Evolutionary conservation across 208 protist species (phyloP), one percentile per base, ranked within the genome.

Genomic region (Wallacemonas collosoma): DNA sequence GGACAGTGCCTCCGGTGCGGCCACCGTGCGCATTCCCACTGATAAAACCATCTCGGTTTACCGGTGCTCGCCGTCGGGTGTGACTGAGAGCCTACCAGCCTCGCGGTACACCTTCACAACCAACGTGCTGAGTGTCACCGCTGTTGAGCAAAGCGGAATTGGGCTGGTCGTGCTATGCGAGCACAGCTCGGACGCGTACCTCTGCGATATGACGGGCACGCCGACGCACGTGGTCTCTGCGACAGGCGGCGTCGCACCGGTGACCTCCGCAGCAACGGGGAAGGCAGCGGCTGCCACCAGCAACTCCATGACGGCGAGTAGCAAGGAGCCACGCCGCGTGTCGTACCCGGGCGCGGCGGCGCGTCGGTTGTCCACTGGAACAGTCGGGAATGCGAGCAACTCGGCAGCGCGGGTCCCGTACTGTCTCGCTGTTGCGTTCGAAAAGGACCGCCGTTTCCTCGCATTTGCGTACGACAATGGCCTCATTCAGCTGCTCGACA

Each of bases 401-500:
- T n/a, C 26, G 6, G 41, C 9, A 5, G 36, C 60, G 50, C 40
- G 41, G 11, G 7, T n/a, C 51, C 69, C 69, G 17, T 44, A 67
- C 45, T 73, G 58, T 48, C 14, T 73, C 38, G 15, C 39, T 17
- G 57, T 65, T 9, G 6, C 39, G 8, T 47, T 71, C 6, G 66
- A 71, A 41, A 4, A 47, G 66, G 71, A 69, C n/a, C 7, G 64
- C 15, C 78, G 78, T 8, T 86, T 81, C 54, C 55, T 91, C 12
- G 80, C 75, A 1, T 55, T 81, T 61, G 88, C 79, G 11, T 97
- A 94, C 72, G 58, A 72, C 0, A 81, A 94, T 64, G 90, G 92
- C 0, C 70, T 94, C 2, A 58, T 95, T 43, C 92, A 97, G 79
- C 64, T 94, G 55, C 70, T 97, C 17, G 92, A 97, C 76, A 88